These are phyloP conservation scores for Hymenoscyphus albidus DNA, from an alignment of 2,329 filamentous ascomycete species.

Conservation along the genomic window DNA sequence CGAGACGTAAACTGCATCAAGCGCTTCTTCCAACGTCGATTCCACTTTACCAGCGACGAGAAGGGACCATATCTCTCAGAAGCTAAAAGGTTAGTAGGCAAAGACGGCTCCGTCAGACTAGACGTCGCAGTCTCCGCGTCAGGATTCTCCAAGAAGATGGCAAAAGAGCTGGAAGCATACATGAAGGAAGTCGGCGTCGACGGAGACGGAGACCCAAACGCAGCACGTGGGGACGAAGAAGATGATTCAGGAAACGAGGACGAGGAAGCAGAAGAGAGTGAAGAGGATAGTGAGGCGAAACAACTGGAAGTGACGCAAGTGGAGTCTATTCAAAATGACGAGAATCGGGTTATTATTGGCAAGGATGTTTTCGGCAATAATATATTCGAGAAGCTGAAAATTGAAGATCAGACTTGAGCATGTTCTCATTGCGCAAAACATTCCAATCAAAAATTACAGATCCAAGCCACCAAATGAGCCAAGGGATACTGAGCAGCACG, in stretches of 20 bases:
- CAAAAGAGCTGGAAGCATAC: slow-evolving; percentile 86
- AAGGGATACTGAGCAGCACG: neutral
- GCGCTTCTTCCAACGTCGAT: slow-evolving; percentile 84
- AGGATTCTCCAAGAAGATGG: slow-evolving; percentile 95
- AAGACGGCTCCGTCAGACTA: slow-evolving; percentile 63
- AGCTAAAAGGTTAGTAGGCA: slow-evolving; percentile 68
- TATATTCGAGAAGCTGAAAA: slow-evolving; percentile 25
- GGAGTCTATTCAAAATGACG: neutral
- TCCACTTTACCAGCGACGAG: slow-evolving; percentile 78
- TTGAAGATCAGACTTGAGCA: slow-evolving; percentile 33
- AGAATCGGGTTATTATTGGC: neutral
- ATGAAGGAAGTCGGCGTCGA: slow-evolving; percentile 69
- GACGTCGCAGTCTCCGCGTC: slow-evolving; percentile 89
- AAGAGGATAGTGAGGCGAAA: slow-evolving; percentile 32
- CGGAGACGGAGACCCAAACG: slow-evolving; percentile 36
- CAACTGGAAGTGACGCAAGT: neutral
- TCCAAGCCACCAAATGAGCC: neutral
- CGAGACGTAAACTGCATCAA: slow-evolving; percentile 95
- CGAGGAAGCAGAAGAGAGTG: slow-evolving; percentile 36
- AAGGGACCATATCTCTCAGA: slow-evolving; percentile 83
- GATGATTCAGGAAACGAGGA: slow-evolving; percentile 37
- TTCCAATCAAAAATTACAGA: neutral
- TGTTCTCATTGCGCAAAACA: neutral
- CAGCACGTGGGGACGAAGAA: slow-evolving; percentile 35
- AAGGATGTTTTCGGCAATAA: slow-evolving; percentile 15